Percentiles rank a stretch among this genome's conserved stretches.
Conservation (phyloP, 2,329 filamentous ascomycete species). For the Proliferodiscus dingleyae region DNA sequence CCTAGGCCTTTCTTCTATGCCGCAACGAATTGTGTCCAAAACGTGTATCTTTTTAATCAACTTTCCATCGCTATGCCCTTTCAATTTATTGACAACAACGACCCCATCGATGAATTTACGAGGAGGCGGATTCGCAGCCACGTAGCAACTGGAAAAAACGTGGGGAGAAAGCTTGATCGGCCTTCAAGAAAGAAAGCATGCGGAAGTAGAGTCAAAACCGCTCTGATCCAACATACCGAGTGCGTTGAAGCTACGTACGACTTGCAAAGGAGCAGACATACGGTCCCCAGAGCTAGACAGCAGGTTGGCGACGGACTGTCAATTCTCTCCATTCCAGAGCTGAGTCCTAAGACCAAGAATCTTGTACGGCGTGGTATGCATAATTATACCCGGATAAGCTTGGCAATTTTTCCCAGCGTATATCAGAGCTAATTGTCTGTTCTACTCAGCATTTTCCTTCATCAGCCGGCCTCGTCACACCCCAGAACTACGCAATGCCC, state of each 20-base stretch:
- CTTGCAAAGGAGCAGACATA: not conserved
- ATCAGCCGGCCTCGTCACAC: slow-evolving; percentile 7
- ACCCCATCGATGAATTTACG: slow-evolving; percentile 9
- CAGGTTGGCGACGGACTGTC: slow-evolving; percentile 15
- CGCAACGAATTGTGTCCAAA: not conserved
- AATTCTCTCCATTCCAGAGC: slow-evolving; percentile 10
- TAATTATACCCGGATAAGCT: not conserved
- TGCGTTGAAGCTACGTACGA: not conserved
- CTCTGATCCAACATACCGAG: not conserved
- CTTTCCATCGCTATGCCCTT: slow-evolving; percentile 8
- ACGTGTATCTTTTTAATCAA: not conserved
- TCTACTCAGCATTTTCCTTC: slow-evolving; percentile 9
- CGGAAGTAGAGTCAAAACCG: not conserved
- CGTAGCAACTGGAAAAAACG: slow-evolving; percentile 15
- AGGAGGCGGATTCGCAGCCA: slow-evolving; percentile 16
- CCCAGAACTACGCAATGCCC: slow-evolving; percentile 4
- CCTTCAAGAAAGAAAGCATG: slow-evolving; percentile 4
- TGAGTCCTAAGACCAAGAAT: slow-evolving; percentile 5
- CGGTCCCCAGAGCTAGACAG: slow-evolving; percentile 4
- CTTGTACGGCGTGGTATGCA: slow-evolving; percentile 10
- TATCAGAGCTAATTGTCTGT: not conserved
- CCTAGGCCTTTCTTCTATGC: not conserved
- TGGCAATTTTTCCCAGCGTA: not conserved
- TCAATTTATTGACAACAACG: slow-evolving; percentile 14
- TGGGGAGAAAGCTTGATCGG: slow-evolving; percentile 7